Percentiles rank a stretch among this genome's conserved stretches.
Evolutionary conservation across 768 basidiomycete genomes (phyloP).

Genomic region (Plicaturopsis crispa): DNA sequence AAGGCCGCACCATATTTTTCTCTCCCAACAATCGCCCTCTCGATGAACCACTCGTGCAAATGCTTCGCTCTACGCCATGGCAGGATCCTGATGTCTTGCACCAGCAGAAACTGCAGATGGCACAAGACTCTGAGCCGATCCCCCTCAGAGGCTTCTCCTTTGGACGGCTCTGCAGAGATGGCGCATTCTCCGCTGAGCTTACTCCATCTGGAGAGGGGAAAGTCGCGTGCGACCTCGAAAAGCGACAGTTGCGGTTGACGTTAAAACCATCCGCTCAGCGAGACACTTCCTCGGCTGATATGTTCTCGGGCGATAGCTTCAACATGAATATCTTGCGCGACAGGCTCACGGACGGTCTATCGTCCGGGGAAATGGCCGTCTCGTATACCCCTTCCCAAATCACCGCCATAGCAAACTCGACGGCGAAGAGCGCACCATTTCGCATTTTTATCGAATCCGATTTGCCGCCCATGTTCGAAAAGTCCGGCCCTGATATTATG

Average conservation of each 20-base stretch:
- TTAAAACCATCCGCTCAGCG: too few relatives aligned
- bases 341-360: not conserved
- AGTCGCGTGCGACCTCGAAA: conserved; percentile 29
- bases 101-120: conserved; percentile 16
- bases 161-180: conserved; percentile 27
- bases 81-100: conserved; percentile 19
- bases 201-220: conserved; percentile 16
- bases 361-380: conserved; percentile 5
- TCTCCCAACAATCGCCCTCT: conserved; percentile 13
- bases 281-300: too few relatives aligned
- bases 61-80: conserved; percentile 19
- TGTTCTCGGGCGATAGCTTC: too few relatives aligned
- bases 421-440: conserved; percentile 5
- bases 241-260: conserved; percentile 21
- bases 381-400: conserved; percentile 16
- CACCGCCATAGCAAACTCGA: conserved; percentile 12
- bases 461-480: conserved; percentile 20
- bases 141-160: conserved; percentile 20
- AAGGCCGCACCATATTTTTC: conserved; percentile 16
- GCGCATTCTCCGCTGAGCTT: conserved; percentile 25
- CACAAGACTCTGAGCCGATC: conserved; percentile 14
- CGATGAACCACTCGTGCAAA: conserved; percentile 15
- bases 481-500: not conserved
- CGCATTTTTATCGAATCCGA: conserved; percentile 24
- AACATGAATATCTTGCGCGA: not conserved